phyloP scores from a whole-genome alignment of 2,329 filamentous ascomycete species.

The Xylariaceae sp. region DNA sequence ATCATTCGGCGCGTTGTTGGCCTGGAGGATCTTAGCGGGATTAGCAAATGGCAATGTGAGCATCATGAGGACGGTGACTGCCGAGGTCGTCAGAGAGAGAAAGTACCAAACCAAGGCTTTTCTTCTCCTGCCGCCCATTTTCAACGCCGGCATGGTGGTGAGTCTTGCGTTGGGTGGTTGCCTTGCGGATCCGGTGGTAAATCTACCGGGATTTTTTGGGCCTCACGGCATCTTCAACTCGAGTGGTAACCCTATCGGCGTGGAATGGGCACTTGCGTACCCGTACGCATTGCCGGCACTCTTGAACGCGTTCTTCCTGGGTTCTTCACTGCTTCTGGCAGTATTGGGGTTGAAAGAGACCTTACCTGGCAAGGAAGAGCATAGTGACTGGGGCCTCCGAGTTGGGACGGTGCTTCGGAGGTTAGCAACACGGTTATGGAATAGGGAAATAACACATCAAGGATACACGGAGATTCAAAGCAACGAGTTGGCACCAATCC shows the following conservation, averaged over 20 bases:
- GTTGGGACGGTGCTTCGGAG: constrained; percentile 16
- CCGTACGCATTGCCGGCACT: constrained; percentile 42
- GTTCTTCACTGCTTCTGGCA: constrained; percentile 30
- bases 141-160: constrained; percentile 48
- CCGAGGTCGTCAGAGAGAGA: constrained; percentile 66
- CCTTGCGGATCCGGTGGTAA: constrained; percentile 39
- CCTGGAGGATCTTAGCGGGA: constrained; percentile 56
- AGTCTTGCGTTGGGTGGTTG: constrained; percentile 41
- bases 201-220: constrained; percentile 37
- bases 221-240: constrained; percentile 34
- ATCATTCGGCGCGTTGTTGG: constrained; percentile 54
- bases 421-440: background rate
- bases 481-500: constrained; percentile 16
- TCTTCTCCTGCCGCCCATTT: constrained; percentile 54
- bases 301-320: constrained; percentile 35
- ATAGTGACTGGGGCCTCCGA: constrained; percentile 22
- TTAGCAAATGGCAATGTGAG: constrained; percentile 67
- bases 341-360: constrained; percentile 36
- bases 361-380: constrained; percentile 31
- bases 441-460: background rate
- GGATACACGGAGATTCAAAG: constrained; percentile 9
- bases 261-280: constrained; percentile 38
- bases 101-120: constrained; percentile 49
- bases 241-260: constrained; percentile 28
- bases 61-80: constrained; percentile 69